Evolutionary conservation across 2,329 filamentous ascomycete genomes (phyloP), one percentile per base, ranked within the genome.

Genomic region (Didymella segeticola): DNA sequence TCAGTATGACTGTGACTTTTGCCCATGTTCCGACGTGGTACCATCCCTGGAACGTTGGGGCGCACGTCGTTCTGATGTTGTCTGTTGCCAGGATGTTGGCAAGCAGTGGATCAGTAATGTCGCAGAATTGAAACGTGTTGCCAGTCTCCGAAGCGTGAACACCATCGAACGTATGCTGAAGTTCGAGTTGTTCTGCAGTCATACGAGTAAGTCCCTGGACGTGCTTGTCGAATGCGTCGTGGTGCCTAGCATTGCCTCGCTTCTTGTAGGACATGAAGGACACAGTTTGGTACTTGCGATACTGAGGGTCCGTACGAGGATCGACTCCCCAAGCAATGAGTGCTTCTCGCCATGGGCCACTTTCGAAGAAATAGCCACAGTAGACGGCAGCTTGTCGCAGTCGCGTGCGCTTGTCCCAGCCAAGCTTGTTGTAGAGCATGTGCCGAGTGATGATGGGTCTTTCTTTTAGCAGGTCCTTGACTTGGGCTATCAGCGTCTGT

Each of bases 111-210:
- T 98, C 93, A 0, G 86, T 89, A 48, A 98, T 88, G 72, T 99
- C 95, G 77, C 92, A 96, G 22, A 96, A 84, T 79, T 98, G 95
- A 89, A 92, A 99, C 43, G 95, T 88, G 67, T 95, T 95, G 31
- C 92, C 92, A 67, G 96, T 92, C 1, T 85, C 83, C 14, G 86
- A 85, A 48, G 93, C 85, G 2, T 82, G 83, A 54, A 86, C 80
- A 39, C 93, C 93, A 57, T 96, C 91, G 74, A 97, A 98, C 1
- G 93, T 79, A 73, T 98, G 93, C 31, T 71, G 57, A 34, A 57
- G 60, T 37, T 62, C 61, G 41, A 74, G 57, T 34, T 70, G 55
- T 26, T 63, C 54, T 9, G 61, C 42, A 1, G 63, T 57, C 58
- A 64, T 66, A 11, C 61, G 56, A 3, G 60, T 60, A n/a, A 70